Conservation (phyloP, 2,329 filamentous ascomycete genomes). For the Phyllosticta citrichinensis region DNA sequence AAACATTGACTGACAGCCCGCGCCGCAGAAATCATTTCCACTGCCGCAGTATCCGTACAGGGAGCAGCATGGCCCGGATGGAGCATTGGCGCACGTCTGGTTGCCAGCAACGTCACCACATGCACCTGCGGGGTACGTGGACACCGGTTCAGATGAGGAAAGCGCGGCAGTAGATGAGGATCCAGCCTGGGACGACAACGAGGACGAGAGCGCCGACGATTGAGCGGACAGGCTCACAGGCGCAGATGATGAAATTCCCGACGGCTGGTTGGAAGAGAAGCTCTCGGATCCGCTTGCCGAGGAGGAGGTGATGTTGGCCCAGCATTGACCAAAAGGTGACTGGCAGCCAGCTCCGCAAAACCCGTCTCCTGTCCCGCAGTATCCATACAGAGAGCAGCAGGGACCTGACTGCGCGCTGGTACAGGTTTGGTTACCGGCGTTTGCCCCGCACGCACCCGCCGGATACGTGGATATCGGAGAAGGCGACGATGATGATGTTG, state of each 20-base stretch:
- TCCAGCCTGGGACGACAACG: constrained; percentile 1
- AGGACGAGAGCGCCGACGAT: neutral
- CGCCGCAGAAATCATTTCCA: constrained; percentile 5
- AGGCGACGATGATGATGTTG: neutral
- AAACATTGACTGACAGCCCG: constrained; percentile 2
- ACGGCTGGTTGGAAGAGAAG: too few species aligned
- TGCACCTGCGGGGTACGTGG: neutral
- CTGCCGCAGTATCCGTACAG: constrained; percentile 9
- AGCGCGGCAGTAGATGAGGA: neutral
- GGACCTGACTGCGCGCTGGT: neutral
- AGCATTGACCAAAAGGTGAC: neutral
- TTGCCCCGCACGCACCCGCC: too few species aligned
- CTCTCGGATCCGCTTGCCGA: neutral
- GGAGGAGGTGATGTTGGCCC: neutral
- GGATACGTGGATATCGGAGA: neutral
- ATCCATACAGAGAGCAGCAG: constrained; percentile 3
- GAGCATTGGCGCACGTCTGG: neutral
- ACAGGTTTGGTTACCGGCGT: too few species aligned
- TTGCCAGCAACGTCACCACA: neutral
- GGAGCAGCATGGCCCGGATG: constrained; percentile 3
- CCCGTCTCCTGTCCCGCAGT: neutral
- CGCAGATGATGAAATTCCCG: too few species aligned
- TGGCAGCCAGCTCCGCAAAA: neutral
- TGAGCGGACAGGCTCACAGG: neutral
- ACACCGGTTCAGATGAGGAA: neutral